phyloP scores from a whole-genome alignment of 352 stramenopile species.

The Blastocystis sp. region DNA sequence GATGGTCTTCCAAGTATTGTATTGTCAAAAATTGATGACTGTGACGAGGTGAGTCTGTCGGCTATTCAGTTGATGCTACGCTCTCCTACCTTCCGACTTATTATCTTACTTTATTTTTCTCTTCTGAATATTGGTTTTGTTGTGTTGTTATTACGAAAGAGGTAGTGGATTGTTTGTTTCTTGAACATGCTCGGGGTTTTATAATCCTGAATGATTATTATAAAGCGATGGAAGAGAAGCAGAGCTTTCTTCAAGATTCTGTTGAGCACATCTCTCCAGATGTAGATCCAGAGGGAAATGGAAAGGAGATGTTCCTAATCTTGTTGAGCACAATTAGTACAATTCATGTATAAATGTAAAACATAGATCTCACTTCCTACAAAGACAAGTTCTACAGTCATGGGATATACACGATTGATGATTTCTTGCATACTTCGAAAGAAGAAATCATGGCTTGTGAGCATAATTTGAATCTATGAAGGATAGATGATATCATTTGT shows the following conservation, averaged over 20 bases:
- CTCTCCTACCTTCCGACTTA: slow-evolving; percentile 22
- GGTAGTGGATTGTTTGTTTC: slow-evolving; percentile 31
- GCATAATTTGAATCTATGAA: not conserved
- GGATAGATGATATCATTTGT: not conserved
- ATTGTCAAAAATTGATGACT: not conserved
- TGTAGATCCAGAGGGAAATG: not conserved
- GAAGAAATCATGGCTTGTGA: not conserved
- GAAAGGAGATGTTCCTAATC: not conserved
- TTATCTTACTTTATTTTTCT: slow-evolving; percentile 16
- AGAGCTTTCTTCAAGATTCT: too few species aligned
- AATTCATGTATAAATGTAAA: not conserved
- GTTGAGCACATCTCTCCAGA: not conserved
- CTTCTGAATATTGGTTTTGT: slow-evolving; percentile 24
- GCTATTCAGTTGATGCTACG: slow-evolving; percentile 7
- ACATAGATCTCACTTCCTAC: not conserved
- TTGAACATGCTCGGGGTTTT: not conserved
- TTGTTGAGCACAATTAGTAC: not conserved
- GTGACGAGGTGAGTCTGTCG: slow-evolving; percentile 10
- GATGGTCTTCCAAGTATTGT: not conserved
- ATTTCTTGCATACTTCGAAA: not conserved
- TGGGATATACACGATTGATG: not conserved
- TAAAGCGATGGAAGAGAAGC: too few species aligned
- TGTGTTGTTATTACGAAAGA: slow-evolving; percentile 2
- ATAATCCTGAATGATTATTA: not conserved
- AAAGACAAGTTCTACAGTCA: not conserved